These are phyloP conservation scores for Abrus pulchellus DNA, from an alignment of 306 rosid species.

Conservation along the genomic window DNA sequence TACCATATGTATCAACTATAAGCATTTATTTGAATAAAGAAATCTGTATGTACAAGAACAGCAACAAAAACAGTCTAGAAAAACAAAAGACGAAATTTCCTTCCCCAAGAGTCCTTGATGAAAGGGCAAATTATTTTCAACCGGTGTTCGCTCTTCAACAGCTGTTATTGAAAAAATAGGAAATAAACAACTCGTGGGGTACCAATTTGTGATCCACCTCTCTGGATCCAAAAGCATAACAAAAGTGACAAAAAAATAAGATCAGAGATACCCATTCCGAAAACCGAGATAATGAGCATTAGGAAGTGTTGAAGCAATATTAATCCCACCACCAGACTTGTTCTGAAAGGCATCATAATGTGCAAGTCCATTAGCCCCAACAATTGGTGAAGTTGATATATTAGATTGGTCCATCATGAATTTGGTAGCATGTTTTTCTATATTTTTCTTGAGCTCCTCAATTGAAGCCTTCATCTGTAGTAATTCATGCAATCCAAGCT, in stretches of 20 bases:
- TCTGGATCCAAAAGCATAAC: slow-evolving; percentile 31
- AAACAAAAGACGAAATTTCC: slow-evolving; percentile 4
- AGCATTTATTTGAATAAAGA: background rate
- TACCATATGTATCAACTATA: background rate
- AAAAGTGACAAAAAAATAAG: background rate
- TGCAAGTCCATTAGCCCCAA: slow-evolving; percentile 40
- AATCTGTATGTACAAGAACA: slow-evolving; percentile 16
- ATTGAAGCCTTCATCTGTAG: slow-evolving; percentile 51
- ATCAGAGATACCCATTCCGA: slow-evolving; percentile 56
- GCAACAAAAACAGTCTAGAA: background rate
- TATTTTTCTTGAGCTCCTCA: slow-evolving; percentile 67
- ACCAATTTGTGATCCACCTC: slow-evolving; percentile 23
- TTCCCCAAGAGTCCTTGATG: slow-evolving; percentile 29
- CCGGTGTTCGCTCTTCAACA: background rate
- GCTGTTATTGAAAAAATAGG: slow-evolving; percentile 21
- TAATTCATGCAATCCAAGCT: slow-evolving; percentile 57
- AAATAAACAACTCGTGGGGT: slow-evolving; percentile 36
- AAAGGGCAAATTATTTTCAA: slow-evolving; percentile 43
- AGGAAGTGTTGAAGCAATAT: slow-evolving; percentile 39
- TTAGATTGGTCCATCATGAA: slow-evolving; percentile 45
- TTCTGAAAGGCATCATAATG: slow-evolving; percentile 40
- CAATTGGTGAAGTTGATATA: slow-evolving; percentile 7
- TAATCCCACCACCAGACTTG: slow-evolving; percentile 34
- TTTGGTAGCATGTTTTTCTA: slow-evolving; percentile 53
- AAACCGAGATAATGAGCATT: slow-evolving; percentile 54